Evolutionary conservation across 2,329 filamentous ascomycete species (phyloP), one percentile per base, ranked within the genome.

Genomic region (Metarhizium anisopliae): DNA sequence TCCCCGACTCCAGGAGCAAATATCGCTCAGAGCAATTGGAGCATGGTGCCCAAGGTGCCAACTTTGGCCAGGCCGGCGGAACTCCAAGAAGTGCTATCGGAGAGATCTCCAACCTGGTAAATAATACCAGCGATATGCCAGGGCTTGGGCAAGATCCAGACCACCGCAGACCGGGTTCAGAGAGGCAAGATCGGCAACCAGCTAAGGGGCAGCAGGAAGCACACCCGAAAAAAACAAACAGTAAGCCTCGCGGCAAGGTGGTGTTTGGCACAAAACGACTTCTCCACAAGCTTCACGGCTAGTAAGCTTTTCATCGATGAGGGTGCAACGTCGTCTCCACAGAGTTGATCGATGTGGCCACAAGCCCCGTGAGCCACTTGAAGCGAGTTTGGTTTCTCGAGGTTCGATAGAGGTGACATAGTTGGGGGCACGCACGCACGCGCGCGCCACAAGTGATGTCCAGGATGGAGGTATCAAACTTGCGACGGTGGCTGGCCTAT

Each of bases 401-500:
- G 16, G 14, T 42, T 25, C 6, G 40, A 42, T 18, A 2, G 6
- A 18, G 6, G 40, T 16, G 42, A 45, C 42, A 45, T 40, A 16
- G 38, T 11, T 16, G 13, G 14, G 18, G n/a, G 25, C 18, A 45
- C 6, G 42, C 42, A 6, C n/a, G n/a, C 42, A 20, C 42, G 14
- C 16, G 42, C 18, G n/a, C 42, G 42, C 42, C 42, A 20, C 42
- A 45, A 45, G 42, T 18, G n/a, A 45, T 45, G 16, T 30, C 43
- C 43, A 47, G 20, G n/a, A 51, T 32, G 16, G n/a, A 16, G 13
- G 49, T 25, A n/a, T 10, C 43, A 8, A 47, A 18, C 30, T 50
- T 20, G 49, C 42, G 40, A 49, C 47, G 43, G 47, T 53, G 53
- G 56, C 52, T 52, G 53, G 14, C 47, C 50, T 50, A 51, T 35